Evolutionary conservation across 148 eudicot genomes (phyloP).

Genomic region (Rhododendron ovatum): DNA sequence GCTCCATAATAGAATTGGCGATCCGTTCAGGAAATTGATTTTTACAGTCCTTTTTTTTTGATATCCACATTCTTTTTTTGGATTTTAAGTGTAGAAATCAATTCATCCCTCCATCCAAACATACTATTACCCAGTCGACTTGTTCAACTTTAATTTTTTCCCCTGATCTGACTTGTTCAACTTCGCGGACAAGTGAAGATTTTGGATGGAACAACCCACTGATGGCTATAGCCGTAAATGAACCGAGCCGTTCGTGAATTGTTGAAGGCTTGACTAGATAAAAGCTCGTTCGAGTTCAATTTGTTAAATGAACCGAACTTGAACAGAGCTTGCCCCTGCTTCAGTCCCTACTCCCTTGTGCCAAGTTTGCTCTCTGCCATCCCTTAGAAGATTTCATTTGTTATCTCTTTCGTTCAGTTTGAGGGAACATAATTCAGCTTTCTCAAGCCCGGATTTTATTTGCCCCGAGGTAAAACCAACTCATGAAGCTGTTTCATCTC

Average conservation of each 20-base stretch:
- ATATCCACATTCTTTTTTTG: no score
- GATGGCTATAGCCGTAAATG: background rate
- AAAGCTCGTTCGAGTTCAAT: no score
- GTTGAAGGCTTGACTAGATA: no score
- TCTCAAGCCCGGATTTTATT: background rate
- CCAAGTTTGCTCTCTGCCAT: background rate
- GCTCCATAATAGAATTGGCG: no score
- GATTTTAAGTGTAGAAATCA: no score
- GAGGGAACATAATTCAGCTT: background rate
- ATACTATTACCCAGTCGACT: background rate
- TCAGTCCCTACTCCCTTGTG: background rate
- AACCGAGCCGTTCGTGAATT: no score
- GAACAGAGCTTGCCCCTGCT: background rate
- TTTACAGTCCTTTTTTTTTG: no score
- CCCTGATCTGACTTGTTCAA: no score
- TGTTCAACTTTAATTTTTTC: background rate
- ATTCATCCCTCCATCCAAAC: no score
- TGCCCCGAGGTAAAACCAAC: background rate
- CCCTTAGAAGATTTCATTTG: background rate
- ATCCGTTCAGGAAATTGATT: no score
- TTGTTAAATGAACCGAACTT: no score
- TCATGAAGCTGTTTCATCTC: background rate
- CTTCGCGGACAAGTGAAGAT: background rate
- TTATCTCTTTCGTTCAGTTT: background rate
- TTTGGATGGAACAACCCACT: constrained; percentile 3